These are phyloP conservation scores for Trypethelium eluteriae DNA, from an alignment of 495 filamentous ascomycete genomes.

Conservation along the genomic window DNA sequence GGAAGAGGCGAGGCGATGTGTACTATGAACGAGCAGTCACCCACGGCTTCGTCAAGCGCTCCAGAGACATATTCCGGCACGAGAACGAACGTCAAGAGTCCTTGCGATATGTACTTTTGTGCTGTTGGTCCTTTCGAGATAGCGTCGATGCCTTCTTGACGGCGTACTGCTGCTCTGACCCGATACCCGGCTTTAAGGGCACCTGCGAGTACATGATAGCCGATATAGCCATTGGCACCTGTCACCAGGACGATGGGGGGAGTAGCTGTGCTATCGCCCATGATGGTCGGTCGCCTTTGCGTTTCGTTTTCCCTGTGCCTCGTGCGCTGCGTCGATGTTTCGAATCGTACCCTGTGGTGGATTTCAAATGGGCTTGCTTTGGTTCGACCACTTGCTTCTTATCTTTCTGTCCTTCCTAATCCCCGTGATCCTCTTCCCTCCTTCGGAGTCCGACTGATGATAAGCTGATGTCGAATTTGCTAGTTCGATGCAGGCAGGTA, in stretches of 20 bases:
- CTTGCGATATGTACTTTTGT: neutral
- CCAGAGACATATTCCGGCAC: constrained; percentile 38
- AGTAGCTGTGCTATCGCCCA: neutral
- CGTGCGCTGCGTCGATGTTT: no score
- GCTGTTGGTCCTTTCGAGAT: constrained; percentile 15
- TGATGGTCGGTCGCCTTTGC: neutral
- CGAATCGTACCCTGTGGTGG: no score
- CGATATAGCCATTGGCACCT: constrained; percentile 23
- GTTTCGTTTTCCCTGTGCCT: no score
- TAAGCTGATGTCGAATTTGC: no score
- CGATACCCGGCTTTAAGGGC: constrained; percentile 21
- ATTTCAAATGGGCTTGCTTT: no score
- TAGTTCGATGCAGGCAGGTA: no score
- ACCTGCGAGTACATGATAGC: constrained; percentile 18
- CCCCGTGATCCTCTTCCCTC: no score
- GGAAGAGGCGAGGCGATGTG: constrained; percentile 36
- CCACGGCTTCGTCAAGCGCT: constrained; percentile 34
- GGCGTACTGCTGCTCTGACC: constrained; percentile 23
- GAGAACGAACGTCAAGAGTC: constrained; percentile 28
- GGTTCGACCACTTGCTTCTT: no score
- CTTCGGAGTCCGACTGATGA: no score
- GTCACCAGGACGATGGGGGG: constrained; percentile 19
- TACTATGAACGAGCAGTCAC: constrained; percentile 36
- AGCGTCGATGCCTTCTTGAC: constrained; percentile 13
- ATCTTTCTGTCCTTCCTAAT: no score